phyloP scores from a whole-genome alignment of 2,329 filamentous ascomycete species.

The Coleophoma eucalyptorum region DNA sequence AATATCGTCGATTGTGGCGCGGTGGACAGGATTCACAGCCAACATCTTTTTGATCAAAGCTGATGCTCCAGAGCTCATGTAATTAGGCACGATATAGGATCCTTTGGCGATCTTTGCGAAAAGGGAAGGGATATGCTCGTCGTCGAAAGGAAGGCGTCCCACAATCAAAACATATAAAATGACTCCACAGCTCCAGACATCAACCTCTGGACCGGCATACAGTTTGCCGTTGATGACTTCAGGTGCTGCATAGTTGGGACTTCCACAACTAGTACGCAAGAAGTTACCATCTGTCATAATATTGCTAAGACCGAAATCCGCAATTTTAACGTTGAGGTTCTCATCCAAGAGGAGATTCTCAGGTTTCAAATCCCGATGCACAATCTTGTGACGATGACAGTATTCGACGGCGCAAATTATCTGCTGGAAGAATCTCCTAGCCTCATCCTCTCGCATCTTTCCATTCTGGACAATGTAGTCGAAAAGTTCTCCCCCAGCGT shows the following conservation, averaged over 20 bases:
- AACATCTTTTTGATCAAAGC: slow-evolving; percentile 88
- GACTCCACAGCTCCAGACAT: slow-evolving; percentile 96
- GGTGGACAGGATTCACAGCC: slow-evolving; percentile 89
- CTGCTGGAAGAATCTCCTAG: slow-evolving; percentile 98
- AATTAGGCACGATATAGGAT: slow-evolving; percentile 86
- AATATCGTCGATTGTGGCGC: slow-evolving; percentile 92
- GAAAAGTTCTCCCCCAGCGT: slow-evolving; percentile 93
- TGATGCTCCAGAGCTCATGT: slow-evolving; percentile 81
- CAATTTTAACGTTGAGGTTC: slow-evolving; percentile 97
- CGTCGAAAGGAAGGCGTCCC: slow-evolving; percentile 88
- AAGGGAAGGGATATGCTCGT: slow-evolving; percentile 94
- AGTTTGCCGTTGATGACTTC: slow-evolving; percentile 98
- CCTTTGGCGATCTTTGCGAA: slow-evolving; percentile 98
- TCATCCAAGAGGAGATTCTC: slow-evolving; percentile 95
- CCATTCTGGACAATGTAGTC: slow-evolving; percentile 97
- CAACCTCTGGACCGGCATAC: slow-evolving; percentile 95
- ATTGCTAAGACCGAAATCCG: slow-evolving; percentile 96
- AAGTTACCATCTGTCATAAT: slow-evolving; percentile 99
- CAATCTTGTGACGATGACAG: slow-evolving; percentile 97
- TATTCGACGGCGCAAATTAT: slow-evolving; percentile 99
- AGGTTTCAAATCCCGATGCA: slow-evolving; percentile 94
- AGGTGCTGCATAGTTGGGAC: slow-evolving; percentile 95
- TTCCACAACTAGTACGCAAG: slow-evolving; percentile 96
- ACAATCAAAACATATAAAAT: slow-evolving; percentile 83
- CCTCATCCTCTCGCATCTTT: slow-evolving; percentile 84